These are phyloP conservation scores for Pseudomonodictys pantanalensis DNA, from an alignment of 495 filamentous ascomycete species.

Conservation along the genomic window DNA sequence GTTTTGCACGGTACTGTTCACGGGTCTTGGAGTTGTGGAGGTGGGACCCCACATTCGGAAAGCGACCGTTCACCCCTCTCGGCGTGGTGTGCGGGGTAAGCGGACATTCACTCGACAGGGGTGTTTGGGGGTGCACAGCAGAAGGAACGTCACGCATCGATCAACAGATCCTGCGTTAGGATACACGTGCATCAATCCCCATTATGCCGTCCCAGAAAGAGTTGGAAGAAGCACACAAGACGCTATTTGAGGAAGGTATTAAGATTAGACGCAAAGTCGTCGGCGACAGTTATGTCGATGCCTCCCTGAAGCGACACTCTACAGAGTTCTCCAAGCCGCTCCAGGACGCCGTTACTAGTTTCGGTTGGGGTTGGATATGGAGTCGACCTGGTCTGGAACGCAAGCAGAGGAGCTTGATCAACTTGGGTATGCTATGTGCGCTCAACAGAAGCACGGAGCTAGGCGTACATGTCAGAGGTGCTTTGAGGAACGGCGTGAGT, in stretches of 20 bases:
- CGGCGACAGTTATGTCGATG: constrained; percentile 53
- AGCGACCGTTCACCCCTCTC: too few species aligned
- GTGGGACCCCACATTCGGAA: too few species aligned
- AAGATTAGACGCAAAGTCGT: constrained; percentile 51
- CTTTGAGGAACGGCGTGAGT: constrained; percentile 52
- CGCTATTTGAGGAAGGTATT: constrained; percentile 55
- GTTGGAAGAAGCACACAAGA: constrained; percentile 43
- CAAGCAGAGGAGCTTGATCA: constrained; percentile 54
- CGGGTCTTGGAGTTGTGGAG: too few species aligned
- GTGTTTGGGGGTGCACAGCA: too few species aligned
- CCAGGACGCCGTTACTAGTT: constrained; percentile 54
- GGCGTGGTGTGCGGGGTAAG: too few species aligned
- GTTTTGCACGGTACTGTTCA: too few species aligned
- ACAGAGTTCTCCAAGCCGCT: constrained; percentile 52
- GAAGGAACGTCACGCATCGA: too few species aligned
- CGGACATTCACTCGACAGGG: too few species aligned
- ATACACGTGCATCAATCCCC: background rate
- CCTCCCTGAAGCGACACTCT: constrained; percentile 42
- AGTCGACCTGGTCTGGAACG: constrained; percentile 52
- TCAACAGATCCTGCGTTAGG: too few species aligned
- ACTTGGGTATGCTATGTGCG: constrained; percentile 56
- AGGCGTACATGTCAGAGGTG: constrained; percentile 53
- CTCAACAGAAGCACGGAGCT: constrained; percentile 53
- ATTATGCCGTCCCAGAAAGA: constrained; percentile 12
- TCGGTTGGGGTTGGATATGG: constrained; percentile 56